phyloP scores from a whole-genome alignment of 2,329 filamentous ascomycete genomes.

The Exophiala xenobiotica region DNA sequence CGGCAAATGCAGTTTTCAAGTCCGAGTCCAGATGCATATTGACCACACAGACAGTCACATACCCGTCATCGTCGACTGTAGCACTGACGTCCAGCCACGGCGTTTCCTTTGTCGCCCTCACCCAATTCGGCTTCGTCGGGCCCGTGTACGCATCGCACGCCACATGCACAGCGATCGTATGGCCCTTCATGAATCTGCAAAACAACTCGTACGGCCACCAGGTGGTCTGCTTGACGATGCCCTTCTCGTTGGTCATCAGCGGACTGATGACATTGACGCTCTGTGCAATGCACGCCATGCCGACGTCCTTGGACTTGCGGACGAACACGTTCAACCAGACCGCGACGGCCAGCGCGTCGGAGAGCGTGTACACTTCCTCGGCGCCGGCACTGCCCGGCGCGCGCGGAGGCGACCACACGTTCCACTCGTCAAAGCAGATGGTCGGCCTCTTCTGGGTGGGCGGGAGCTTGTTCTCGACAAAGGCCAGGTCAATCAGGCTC shows the following conservation, averaged over 20 bases:
- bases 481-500: constrained; percentile 69
- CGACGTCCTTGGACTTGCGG: constrained; percentile 67
- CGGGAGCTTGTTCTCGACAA: constrained; percentile 60
- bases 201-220: constrained; percentile 75
- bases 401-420: constrained; percentile 73
- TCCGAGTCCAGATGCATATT: constrained; percentile 65
- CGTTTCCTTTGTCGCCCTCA: constrained; percentile 57
- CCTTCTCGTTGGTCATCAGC: constrained; percentile 66
- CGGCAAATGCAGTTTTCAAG: constrained; percentile 47
- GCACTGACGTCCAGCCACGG: constrained; percentile 56
- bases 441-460: constrained; percentile 60
- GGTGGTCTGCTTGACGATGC: constrained; percentile 68
- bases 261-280: constrained; percentile 76
- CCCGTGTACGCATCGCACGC: constrained; percentile 64
- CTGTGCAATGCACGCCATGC: constrained; percentile 78
- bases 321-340: constrained; percentile 76
- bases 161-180: constrained; percentile 66
- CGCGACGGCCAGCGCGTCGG: constrained; percentile 71
- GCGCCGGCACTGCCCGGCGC: constrained; percentile 70
- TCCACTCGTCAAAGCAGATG: constrained; percentile 85
- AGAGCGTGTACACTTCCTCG: constrained; percentile 72
- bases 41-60: constrained; percentile 67
- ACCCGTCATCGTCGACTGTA: constrained; percentile 53
- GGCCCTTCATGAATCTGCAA: constrained; percentile 70
- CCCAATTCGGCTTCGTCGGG: constrained; percentile 41